Base-by-base conservation (phyloP, 2,329 filamentous ascomycete genomes). In the Pestalotiopsis sp. region DNA sequence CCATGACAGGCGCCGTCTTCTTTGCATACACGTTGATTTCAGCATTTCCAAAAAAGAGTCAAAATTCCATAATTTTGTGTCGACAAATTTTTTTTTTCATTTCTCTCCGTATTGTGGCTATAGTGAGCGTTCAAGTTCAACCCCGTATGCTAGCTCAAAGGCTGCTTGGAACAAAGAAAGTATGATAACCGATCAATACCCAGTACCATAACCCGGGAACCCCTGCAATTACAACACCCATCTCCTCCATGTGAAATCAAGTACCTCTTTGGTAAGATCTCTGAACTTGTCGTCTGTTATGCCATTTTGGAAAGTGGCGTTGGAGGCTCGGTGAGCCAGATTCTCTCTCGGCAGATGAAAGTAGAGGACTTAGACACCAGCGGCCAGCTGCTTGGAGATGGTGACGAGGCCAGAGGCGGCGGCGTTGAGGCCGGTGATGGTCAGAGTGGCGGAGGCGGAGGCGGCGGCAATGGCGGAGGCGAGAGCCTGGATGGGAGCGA, bases 351-450 rank as follows among this genome's bases (percentile, higher is more conserved):
- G n/a, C 4, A 9, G 17, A n/a, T n/a, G 9, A 20, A 52, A 9
- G 9, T n/a, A 52, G 4, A 52, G 20, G 9, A 59, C 57, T 59
- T 27, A 59, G 57, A 59, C 57, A 27, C 57, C 57, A 39, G 59
- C 59, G 25, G 38, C 23, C 27, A 58, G n/a, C 52, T 66, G 52
- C 27, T 13, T 25, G 23, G 31, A 27, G 27, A 45, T 60, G 31
- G 11, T 60, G 36, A 59, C 20, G 41, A 65, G 49, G 4, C 64
- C 64, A 3, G 17, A 13, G 27, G 41, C n/a, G 58, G 64, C 64
- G 6, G n/a, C 13, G 11, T 23, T 7, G 23, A 66, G 52, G 23
- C 64, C 64, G 14, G 64, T 66, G 55, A 66, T 31, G 64, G 64
- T 66, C n/a, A 66, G 31, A 1, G 7, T 7, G 17, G 64, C 64